Conservation (phyloP, 192 early-diverging fungal species). For the Spinellus fusiger region DNA sequence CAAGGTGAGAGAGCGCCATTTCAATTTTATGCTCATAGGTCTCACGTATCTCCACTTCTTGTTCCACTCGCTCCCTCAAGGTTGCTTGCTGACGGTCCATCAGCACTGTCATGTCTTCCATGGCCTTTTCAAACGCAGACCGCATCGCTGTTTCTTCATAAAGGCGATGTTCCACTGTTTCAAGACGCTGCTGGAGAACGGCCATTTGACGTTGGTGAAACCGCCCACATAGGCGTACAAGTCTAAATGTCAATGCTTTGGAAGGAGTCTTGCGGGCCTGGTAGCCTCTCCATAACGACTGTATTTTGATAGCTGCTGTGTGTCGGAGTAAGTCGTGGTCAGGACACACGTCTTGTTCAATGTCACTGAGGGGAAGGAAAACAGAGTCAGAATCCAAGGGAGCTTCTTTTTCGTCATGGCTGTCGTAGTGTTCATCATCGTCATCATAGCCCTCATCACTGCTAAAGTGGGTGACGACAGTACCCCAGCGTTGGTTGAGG, state of each 20-base stretch:
- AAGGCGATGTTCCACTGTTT: slow-evolving; percentile 5
- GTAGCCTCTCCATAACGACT: slow-evolving; percentile 16
- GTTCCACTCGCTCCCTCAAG: slow-evolving; percentile 21
- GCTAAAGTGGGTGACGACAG: background rate
- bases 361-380: slow-evolving; percentile 11
- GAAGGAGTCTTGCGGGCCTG: background rate
- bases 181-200: background rate
- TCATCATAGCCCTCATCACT: slow-evolving; percentile 19
- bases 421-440: background rate
- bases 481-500: background rate
- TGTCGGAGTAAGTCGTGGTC: background rate
- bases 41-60: slow-evolving; percentile 23
- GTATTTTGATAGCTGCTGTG: slow-evolving; percentile 15
- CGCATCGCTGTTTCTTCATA: slow-evolving; percentile 25
- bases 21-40: slow-evolving; percentile 19
- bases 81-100: slow-evolving; percentile 26
- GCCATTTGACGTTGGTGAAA: slow-evolving; percentile 9
- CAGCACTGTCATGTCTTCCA: slow-evolving; percentile 24
- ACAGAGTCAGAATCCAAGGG: slow-evolving; percentile 13
- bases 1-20: background rate
- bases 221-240: background rate
- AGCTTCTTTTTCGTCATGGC: background rate
- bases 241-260: background rate
- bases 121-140: slow-evolving; percentile 24
- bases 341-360: background rate